Conservation (phyloP, 345 rosid species). For the Theobroma cacao region DNA sequence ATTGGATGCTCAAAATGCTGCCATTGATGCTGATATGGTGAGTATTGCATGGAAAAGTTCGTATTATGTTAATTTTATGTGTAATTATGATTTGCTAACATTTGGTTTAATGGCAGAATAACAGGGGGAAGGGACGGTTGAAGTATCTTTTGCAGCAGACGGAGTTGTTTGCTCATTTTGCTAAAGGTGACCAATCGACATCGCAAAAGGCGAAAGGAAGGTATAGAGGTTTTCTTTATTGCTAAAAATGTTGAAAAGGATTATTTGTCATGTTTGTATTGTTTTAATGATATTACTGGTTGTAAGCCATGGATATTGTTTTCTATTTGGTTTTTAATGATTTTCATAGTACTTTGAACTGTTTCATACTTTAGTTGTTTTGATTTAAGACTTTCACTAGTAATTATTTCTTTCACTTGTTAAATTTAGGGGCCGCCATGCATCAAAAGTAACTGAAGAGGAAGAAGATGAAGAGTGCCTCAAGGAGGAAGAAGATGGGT, state of each 20-base stretch:
- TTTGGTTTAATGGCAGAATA: conserved; percentile 52
- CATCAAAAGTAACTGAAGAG: conserved; percentile 94
- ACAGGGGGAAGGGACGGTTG: conserved; percentile 81
- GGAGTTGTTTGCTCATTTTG: conserved; percentile 96
- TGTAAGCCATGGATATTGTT: background rate
- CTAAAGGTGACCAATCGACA: conserved; percentile 77
- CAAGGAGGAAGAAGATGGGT: conserved; percentile 93
- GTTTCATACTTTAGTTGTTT: too few species aligned
- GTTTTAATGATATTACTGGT: background rate
- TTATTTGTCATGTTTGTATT: background rate
- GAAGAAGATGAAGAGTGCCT: conserved; percentile 98
- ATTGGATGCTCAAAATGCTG: conserved; percentile 84
- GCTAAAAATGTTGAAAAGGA: background rate
- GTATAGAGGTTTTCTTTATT: conserved; percentile 30
- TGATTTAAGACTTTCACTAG: background rate
- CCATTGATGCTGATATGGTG: conserved; percentile 95
- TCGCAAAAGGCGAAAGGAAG: conserved; percentile 81
- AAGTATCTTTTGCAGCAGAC: conserved; percentile 95
- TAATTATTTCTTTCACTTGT: background rate
- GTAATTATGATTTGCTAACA: conserved; percentile 5
- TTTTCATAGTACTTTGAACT: too few species aligned
- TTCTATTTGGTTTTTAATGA: background rate
- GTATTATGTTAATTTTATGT: background rate
- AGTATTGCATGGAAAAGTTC: background rate
- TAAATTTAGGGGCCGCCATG: conserved; percentile 88